phyloP scores from a whole-genome alignment of 129 eudicot species.

The Smallanthus sonchifolius region DNA sequence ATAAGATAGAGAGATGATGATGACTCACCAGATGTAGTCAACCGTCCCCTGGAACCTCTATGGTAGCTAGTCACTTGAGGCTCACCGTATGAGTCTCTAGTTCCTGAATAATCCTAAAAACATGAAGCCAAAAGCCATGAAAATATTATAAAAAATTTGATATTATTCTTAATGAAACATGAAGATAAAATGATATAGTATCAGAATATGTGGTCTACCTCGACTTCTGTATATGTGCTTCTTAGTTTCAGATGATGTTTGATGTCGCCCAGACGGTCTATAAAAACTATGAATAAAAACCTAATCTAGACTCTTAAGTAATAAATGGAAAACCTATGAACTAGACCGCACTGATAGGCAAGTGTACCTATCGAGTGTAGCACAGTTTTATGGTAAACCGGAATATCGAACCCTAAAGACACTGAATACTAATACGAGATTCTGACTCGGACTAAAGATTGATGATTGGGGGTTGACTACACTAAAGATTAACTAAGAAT shows the following conservation, averaged over 20 bases:
- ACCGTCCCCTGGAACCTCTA: slow-evolving; percentile 75
- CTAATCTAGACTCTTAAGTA: too few species aligned
- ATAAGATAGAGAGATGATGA: neutral
- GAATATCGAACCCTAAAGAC: too few species aligned
- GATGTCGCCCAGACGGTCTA: too few species aligned
- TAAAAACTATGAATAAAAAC: too few species aligned
- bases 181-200: slow-evolving; percentile 8
- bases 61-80: slow-evolving; percentile 91
- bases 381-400: too few species aligned
- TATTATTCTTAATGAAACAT: neutral
- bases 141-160: neutral
- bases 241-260: slow-evolving; percentile 56
- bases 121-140: neutral
- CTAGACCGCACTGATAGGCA: too few species aligned
- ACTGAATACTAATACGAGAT: too few species aligned
- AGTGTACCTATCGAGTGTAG: too few species aligned
- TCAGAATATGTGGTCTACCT: slow-evolving; percentile 39
- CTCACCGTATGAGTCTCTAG: slow-evolving; percentile 79
- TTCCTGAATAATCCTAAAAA: slow-evolving; percentile 66
- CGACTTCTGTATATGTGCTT: slow-evolving; percentile 81
- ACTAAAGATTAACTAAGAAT: too few species aligned
- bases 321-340: too few species aligned
- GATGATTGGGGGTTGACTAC: too few species aligned
- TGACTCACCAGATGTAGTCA: slow-evolving; percentile 84
- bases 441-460: too few species aligned